Base-by-base conservation (phyloP, 768 basidiomycete species). In the Cytidiella melzeri region DNA sequence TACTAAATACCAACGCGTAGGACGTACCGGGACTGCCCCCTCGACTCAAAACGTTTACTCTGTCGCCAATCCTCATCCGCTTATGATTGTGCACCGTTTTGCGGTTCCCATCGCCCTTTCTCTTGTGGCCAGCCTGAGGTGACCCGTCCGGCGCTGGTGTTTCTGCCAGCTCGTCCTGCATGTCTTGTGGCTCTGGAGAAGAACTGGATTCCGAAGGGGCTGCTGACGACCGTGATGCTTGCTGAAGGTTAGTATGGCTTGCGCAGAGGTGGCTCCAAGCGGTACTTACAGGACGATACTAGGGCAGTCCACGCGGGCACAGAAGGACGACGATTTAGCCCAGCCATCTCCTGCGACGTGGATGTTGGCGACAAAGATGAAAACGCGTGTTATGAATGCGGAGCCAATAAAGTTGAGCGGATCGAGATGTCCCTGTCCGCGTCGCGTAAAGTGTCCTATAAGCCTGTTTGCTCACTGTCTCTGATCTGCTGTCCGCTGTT, bases 181-280 rank as follows among this genome's bases (percentile, higher is more conserved):
- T 47, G 5, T 52, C 51, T 25, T 53, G 52, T 7, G 52, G 48
- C 12, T 45, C 47, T 37, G 34, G 41, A 6, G 41, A 34, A 6
- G 43, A 37, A 9, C 47, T 46, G 26, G 47, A 45, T 36, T 53
- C 47, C 10, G 52, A 48, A n/a, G 45, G 38, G 11, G 45, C 11
- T 6, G 37, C 24, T 21, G 41, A 37, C 11, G 47, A 34, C 30
- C 30, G 7, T 15, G 30, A 7, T 34, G 30, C 7, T 7, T 7
- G 30, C 9, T 7, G 15, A 34, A 15, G 7, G 30, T 34, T 34
- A 34, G n/a, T n/a, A 34, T 34, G 30, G 15, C 30, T 34, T 7
- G 9, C 30, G 15, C 30, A 15, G 30, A 34, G 30, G n/a, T n/a
- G n/a, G n/a, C n/a, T 7, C 30, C 30, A 34, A 15, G 30, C 30